A percentile compares a stretch with the other conserved stretches of the same genome.
Conservation (phyloP, 2,329 filamentous ascomycete genomes). For the Zymoseptoria ardabiliae region DNA sequence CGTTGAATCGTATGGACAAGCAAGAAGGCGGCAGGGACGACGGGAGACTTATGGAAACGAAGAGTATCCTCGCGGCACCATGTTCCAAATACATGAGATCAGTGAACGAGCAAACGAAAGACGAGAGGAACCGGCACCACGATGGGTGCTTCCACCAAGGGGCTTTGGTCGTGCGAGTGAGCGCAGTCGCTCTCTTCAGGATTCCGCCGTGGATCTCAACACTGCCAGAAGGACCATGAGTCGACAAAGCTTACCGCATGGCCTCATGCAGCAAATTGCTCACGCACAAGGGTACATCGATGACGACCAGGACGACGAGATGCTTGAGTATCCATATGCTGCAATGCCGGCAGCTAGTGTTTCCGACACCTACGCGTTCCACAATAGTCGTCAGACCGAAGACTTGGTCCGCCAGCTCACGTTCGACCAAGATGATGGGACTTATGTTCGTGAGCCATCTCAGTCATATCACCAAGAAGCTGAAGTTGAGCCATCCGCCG, state of each 20-base stretch:
- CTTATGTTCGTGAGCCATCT: too few species aligned
- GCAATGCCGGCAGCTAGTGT: background rate
- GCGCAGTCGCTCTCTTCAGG: background rate
- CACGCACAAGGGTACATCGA: background rate
- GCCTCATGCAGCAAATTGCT: background rate
- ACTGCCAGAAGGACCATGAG: background rate
- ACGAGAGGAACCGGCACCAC: background rate
- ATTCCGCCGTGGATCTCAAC: background rate
- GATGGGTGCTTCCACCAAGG: conserved; percentile 2
- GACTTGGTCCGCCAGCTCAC: conserved; percentile 5
- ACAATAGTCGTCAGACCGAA: conserved; percentile 10
- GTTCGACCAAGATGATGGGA: background rate
- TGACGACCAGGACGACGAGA: conserved; percentile 5
- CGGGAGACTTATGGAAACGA: background rate
- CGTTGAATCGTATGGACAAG: background rate
- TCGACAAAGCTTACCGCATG: background rate
- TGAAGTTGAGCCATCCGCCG: background rate
- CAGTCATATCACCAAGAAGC: background rate
- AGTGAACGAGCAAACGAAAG: too few species aligned
- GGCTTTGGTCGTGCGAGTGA: conserved; percentile 5
- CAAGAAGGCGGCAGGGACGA: background rate
- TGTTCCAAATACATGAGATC: too few species aligned
- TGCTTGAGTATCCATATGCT: conserved; percentile 6
- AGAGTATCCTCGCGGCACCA: background rate
- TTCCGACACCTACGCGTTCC: background rate